Conservation (phyloP, 2,329 filamentous ascomycete genomes). For the Gaeumannomyces sp. region DNA sequence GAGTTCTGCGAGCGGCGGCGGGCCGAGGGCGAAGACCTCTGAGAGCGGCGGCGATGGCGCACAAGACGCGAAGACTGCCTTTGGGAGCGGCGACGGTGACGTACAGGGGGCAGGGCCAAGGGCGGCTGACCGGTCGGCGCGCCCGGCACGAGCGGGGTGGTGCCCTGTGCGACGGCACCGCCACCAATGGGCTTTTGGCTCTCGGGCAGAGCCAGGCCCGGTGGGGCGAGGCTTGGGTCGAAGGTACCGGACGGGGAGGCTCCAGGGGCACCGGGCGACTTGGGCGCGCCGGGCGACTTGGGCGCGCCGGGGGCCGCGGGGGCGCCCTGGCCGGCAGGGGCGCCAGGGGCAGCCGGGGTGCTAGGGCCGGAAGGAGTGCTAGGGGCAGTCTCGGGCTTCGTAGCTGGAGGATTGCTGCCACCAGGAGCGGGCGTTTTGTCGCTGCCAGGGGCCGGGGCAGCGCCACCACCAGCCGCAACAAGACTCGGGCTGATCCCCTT, state of each 20-base stretch:
- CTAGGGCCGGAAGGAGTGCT: neutral
- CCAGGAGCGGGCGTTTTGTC: constrained; percentile 11
- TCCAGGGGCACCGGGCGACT: neutral
- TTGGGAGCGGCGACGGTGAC: no score
- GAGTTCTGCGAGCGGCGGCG: neutral
- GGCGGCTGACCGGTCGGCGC: no score
- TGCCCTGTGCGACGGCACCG: no score
- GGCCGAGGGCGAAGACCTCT: neutral
- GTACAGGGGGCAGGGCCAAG: no score
- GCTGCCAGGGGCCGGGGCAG: constrained; percentile 8
- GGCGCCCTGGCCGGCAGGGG: no score
- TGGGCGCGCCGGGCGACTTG: no score
- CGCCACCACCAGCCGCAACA: constrained; percentile 38
- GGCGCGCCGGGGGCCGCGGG: no score
- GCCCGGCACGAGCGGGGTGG: no score
- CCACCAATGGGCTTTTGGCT: neutral
- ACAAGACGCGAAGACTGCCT: no score
- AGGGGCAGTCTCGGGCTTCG: constrained; percentile 21
- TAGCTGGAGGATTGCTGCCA: neutral
- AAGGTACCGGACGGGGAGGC: neutral
- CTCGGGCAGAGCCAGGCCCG: neutral
- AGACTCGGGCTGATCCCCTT: constrained; percentile 41
- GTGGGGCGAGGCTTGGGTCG: neutral
- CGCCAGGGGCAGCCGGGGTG: no score
- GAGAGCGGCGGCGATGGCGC: neutral